Conservation (phyloP, 2,329 filamentous ascomycete genomes). For the Alternaria sp. region DNA sequence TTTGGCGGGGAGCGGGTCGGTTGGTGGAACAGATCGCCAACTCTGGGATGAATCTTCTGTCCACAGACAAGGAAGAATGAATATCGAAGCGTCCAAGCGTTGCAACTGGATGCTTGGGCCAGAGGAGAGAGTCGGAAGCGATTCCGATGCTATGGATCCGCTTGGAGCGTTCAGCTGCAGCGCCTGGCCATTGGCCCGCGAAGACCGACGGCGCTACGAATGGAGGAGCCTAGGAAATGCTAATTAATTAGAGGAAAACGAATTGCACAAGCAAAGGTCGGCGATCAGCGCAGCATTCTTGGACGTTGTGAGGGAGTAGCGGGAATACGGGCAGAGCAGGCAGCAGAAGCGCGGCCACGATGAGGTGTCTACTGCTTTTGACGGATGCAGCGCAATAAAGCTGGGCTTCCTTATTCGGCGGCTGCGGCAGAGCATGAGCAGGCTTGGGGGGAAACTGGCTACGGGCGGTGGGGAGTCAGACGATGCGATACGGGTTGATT, state of each 20-base stretch:
- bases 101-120: conserved; percentile 31
- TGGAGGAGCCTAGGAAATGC: conserved; percentile 24
- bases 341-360: conserved; percentile 12
- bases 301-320: conserved; percentile 26
- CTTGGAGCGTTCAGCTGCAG: conserved; percentile 21
- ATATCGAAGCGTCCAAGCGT: conserved; percentile 19
- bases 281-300: conserved; percentile 35
- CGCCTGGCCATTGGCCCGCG: conserved; percentile 19
- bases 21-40: conserved; percentile 49
- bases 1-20: conserved; percentile 44
- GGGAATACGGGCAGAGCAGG: conserved; percentile 32
- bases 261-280: conserved; percentile 30
- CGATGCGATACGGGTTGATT: conserved; percentile 45
- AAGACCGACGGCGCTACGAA: conserved; percentile 22
- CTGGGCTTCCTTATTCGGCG: conserved; percentile 45
- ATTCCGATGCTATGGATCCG: conserved; percentile 37
- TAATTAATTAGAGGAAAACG: conserved; percentile 25
- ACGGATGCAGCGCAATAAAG: conserved; percentile 37
- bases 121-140: conserved; percentile 28
- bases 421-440: conserved; percentile 47
- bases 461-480: conserved; percentile 41
- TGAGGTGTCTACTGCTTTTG: conserved; percentile 17
- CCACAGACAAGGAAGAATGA: conserved; percentile 25
- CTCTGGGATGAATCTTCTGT: conserved; percentile 27
- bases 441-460: conserved; percentile 25